phyloP scores from a whole-genome alignment of 345 rosid species.

The Alliaria petiolata region DNA sequence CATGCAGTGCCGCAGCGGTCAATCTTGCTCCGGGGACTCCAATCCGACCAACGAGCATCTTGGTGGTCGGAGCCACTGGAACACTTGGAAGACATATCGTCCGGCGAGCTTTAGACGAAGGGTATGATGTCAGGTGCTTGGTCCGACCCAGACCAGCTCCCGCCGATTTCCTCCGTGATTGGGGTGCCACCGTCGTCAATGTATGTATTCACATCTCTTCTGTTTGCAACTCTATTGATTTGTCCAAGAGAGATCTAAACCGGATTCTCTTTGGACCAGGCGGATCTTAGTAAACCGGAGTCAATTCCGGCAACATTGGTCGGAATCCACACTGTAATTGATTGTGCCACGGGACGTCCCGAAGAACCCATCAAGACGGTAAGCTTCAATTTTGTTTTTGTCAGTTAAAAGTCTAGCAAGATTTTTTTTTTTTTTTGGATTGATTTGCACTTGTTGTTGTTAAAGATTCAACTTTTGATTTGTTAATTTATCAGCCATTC shows the following conservation, averaged over 20 bases:
- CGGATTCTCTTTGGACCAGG: constrained; percentile 44
- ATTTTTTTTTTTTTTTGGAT: too few relatives aligned
- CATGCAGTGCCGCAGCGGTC: constrained; percentile 43
- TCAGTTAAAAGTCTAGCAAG: background rate
- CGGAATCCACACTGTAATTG: constrained; percentile 86
- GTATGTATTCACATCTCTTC: constrained; percentile 32
- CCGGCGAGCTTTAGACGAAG: constrained; percentile 88
- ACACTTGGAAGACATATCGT: constrained; percentile 91
- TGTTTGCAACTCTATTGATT: background rate
- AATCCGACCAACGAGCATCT: constrained; percentile 65
- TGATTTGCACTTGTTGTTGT: too few relatives aligned
- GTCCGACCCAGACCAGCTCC: constrained; percentile 93
- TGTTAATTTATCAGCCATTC: background rate
- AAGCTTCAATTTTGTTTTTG: constrained; percentile 3
- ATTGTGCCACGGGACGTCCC: constrained; percentile 99
- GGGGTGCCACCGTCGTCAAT: constrained; percentile 96
- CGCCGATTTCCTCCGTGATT: constrained; percentile 91
- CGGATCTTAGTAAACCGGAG: constrained; percentile 93
- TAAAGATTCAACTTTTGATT: too few relatives aligned
- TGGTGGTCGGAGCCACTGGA: constrained; percentile 90
- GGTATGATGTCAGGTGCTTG: constrained; percentile 86
- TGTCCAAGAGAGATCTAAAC: background rate
- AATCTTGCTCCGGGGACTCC: constrained; percentile 86
- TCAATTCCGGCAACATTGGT: constrained; percentile 88
- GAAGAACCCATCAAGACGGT: constrained; percentile 97